Evolutionary conservation across 2,329 filamentous ascomycete genomes (phyloP), one percentile per base, ranked within the genome.

Genomic region (Botrytis fabae): DNA sequence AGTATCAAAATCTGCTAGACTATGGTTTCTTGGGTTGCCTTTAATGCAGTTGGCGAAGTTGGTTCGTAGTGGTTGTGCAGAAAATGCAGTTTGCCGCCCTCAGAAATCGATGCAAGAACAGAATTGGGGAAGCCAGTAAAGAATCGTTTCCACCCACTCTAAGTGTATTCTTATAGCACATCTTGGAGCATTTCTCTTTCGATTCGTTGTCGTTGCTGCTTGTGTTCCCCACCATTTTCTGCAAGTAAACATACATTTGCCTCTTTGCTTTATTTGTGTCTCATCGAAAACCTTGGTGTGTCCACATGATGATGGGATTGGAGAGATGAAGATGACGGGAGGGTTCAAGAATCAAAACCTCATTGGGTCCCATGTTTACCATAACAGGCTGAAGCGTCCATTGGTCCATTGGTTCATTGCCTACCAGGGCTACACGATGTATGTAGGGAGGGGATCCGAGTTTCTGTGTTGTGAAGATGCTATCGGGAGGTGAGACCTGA

Each of bases 1-100:
- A 54, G 35, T 40, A 66, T 66, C 46, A 54, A 66, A 35, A 54
- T 14, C 51, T 68, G 64, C 64, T 40, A 51, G 46, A 54, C 46
- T n/a, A 42, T 18, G 46, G 64, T 25, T 40, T 35, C n/a, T 54
- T 54, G 46, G 62, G 44, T 38, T 65, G 44, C 20, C 35, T n/a
- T 38, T 28, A n/a, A 65, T 65, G 63, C 44, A 65, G 44, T 51
- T 66, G 59, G 35, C n/a, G 12, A 40, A 12, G 35, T 61, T 40
- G 22, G 46, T 54, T 66, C 32, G 32, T 66, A 16, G 22, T 54
- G 64, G 46, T 40, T 40, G 25, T 28, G 38, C 46, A n/a, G 51
- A 48, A 51, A 12, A 54, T 54, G 64, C 46, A 40, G 14, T 32
- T 22, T 54, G 32, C 64, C 46, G 64, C 22, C 25, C 25, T 16